Evolutionary conservation across 148 eudicot species (phyloP).

Genomic region (Vaccinium vitisidaea): DNA sequence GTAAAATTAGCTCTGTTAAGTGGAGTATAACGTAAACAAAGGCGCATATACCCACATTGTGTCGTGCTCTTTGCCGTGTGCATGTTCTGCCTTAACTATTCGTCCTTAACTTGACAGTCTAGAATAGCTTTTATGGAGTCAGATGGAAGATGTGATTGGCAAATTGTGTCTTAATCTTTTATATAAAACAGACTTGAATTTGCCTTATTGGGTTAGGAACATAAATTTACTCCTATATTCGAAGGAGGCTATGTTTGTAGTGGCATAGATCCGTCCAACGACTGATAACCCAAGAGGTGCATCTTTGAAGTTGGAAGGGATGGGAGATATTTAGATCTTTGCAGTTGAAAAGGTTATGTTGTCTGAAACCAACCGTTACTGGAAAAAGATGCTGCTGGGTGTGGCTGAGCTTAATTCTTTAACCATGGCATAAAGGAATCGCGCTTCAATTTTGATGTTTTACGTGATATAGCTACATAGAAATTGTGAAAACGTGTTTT

Average conservation of each 20-base stretch:
- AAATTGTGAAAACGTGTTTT: too few species aligned
- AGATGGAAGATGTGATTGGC: background rate
- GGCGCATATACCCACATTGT: background rate
- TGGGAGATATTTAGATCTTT: background rate
- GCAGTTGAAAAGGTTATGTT: background rate
- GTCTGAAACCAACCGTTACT: too few species aligned
- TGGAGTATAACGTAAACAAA: too few species aligned
- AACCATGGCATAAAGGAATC: too few species aligned
- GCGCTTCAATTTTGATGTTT: too few species aligned
- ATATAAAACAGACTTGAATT: background rate
- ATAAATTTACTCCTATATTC: too few species aligned
- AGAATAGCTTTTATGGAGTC: background rate
- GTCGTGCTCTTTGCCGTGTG: background rate
- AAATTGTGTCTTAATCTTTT: background rate
- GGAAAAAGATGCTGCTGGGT: too few species aligned
- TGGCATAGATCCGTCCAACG: background rate
- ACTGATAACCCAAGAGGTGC: background rate
- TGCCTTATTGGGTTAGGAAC: background rate
- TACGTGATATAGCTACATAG: too few species aligned
- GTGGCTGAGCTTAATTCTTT: too few species aligned
- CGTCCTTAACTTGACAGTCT: background rate
- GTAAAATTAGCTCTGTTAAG: too few species aligned
- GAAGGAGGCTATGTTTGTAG: background rate
- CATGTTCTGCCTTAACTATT: too few species aligned
- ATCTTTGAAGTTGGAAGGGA: background rate